Percentiles rank a stretch among this genome's conserved stretches.
These are phyloP conservation scores for Wickerhamomyces mucosus DNA, from an alignment of 805 yeast species.

Conservation along the genomic window DNA sequence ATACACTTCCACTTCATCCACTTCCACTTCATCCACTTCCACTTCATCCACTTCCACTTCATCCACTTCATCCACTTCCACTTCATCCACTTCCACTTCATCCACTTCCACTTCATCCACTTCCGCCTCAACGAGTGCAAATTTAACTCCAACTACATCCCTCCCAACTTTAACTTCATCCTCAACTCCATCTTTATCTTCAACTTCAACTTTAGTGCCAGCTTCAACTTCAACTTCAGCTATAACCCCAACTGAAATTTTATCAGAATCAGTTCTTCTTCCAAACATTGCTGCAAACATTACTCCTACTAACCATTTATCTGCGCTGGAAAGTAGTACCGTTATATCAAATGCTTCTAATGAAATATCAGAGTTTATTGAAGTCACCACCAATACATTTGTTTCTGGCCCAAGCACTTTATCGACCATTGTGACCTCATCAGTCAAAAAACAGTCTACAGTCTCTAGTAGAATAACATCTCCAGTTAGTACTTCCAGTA, in stretches of 20 bases:
- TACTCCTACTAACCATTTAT: conserved; percentile 5
- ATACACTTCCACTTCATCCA: conserved; percentile 1
- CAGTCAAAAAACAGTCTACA: too few species aligned
- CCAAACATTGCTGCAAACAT: conserved; percentile 3
- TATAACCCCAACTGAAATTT: conserved; percentile 1
- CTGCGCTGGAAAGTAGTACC: too few species aligned
- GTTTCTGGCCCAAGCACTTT: too few species aligned
- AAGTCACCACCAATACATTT: too few species aligned
- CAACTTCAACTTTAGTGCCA: conserved; percentile 1
- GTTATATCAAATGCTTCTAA: too few species aligned
- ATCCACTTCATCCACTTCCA: conserved; percentile 4
- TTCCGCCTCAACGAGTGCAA: not conserved
- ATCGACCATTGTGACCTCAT: too few species aligned
- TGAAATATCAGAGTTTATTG: too few species aligned
- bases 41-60: conserved; percentile 11
- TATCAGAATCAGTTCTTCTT: not conserved
- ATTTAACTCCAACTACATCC: not conserved
- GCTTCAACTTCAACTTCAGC: conserved; percentile 3
- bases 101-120: conserved; percentile 1
- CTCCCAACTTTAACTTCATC: not conserved
- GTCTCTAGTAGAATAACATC: too few species aligned
- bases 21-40: conserved; percentile 2
- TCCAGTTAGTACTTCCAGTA: conserved; percentile 3
- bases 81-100: conserved; percentile 3
- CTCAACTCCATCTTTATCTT: not conserved